Base-by-base conservation (phyloP, 371 early-diverging fungal genomes). In the Mucor circinelloides region DNA sequence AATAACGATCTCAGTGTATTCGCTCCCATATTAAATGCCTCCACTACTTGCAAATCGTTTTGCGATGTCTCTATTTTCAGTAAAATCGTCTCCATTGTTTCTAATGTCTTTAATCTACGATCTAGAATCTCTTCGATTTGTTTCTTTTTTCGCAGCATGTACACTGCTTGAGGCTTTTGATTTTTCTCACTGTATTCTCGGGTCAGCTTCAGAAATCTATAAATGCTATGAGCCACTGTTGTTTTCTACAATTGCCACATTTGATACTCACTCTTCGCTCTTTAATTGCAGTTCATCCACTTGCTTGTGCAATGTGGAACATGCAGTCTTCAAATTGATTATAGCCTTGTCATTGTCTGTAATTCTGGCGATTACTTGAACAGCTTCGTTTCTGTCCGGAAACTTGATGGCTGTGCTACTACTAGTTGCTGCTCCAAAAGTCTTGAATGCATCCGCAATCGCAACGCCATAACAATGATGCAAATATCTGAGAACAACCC, bases 1-100 rank as follows among this genome's bases (percentile, higher is more conserved):
- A 87, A 59, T 27, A 86, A 63, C 9, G 58, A 48, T 52, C 76
- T 63, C 28, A 88, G 65, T 38, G 85, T 71, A 54, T 74, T 70
- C 19, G 87, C 81, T 6, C 88, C 88, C 25, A 80, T 62, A 42
- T 80, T 74, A 60, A 85, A 88, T 12, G 87, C 87, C 48, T 80
- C 71, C 10, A 88, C 73, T 46, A 59, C 59, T 76, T 87, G 85
- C 0, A 81, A 28, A 63, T 88, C 86, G 40, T 82, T 82, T 44
- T 86, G 82, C 3, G 86, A 82, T 6, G 75, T 60, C 62, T 84
- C 83, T 28, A 88, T 83, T 59, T 82, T 86, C 32, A 81, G 59
- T 12, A 88, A 23, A 10, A 88, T 76, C 0, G 75, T 77, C 40
- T 88, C 86, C 73, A 88, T 78, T 2, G 85, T 85, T 36, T 82